Percentiles rank a stretch among this genome's conserved stretches.
These are phyloP conservation scores for Gigaspora rosea DNA, from an alignment of 192 early-diverging fungal species.

Conservation along the genomic window DNA sequence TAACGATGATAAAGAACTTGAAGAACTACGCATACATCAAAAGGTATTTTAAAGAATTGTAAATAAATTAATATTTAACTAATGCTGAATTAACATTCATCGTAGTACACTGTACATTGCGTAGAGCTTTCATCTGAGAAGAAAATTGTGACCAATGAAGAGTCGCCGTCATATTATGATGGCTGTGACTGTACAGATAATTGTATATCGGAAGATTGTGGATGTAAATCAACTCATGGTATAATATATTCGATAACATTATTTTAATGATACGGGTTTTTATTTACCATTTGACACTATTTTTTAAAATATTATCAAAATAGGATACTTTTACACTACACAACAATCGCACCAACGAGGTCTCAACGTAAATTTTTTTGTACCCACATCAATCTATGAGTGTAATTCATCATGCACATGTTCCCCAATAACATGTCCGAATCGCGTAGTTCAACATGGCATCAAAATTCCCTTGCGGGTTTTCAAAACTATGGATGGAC, in stretches of 20 bases:
- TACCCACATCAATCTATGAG: constrained; percentile 5
- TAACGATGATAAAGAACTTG: constrained; percentile 11
- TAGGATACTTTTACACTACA: constrained; percentile 19
- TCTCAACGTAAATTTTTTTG: neutral
- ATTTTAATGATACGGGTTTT: neutral
- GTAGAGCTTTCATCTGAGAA: neutral
- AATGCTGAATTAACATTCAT: neutral
- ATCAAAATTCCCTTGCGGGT: constrained; percentile 2
- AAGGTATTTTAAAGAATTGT: neutral
- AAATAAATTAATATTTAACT: no score
- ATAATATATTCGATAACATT: neutral
- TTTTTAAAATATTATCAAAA: neutral
- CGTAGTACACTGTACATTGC: neutral
- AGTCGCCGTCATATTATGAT: constrained; percentile 15
- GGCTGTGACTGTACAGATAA: constrained; percentile 28
- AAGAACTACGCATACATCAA: constrained; percentile 3
- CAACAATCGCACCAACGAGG: neutral
- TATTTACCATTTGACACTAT: neutral
- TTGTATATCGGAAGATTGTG: constrained; percentile 27
- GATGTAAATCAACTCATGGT: constrained; percentile 32
- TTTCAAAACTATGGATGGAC: neutral
- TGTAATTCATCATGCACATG: constrained; percentile 26
- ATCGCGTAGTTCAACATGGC: constrained; percentile 22
- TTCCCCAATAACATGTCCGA: neutral
- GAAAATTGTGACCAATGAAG: neutral